Percentiles rank a stretch among this genome's conserved stretches.
Evolutionary conservation across 2,329 filamentous ascomycete genomes (phyloP).

Genomic region (Calonectria hawksworthii): DNA sequence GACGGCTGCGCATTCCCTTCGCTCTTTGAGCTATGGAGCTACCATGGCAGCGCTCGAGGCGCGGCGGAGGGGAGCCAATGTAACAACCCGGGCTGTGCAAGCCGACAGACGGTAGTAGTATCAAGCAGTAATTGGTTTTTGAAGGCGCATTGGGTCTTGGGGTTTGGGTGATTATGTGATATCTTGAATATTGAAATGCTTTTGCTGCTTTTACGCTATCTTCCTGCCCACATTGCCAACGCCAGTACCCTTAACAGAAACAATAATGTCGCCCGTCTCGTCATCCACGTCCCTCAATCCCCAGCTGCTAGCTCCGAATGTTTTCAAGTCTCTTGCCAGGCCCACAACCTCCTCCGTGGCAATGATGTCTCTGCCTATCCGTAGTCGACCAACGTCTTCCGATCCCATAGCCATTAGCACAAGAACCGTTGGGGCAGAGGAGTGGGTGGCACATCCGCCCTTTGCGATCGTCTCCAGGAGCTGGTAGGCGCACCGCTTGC

Average conservation of each 20-base stretch:
- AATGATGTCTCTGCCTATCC: slow-evolving; percentile 84
- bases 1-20: slow-evolving; percentile 65
- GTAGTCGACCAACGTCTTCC: slow-evolving; percentile 91
- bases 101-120: slow-evolving; percentile 38
- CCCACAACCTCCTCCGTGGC: slow-evolving; percentile 85
- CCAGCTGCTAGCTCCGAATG: slow-evolving; percentile 94
- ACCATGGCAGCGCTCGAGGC: slow-evolving; percentile 67
- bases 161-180: slow-evolving; percentile 16
- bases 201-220: slow-evolving; percentile 67
- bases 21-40: slow-evolving; percentile 68
- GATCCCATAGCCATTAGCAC: slow-evolving; percentile 98
- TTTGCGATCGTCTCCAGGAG: slow-evolving; percentile 85
- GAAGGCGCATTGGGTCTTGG: slow-evolving; percentile 1
- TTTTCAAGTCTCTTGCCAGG: slow-evolving; percentile 85
- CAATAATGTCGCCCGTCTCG: slow-evolving; percentile 80
- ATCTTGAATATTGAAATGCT: slow-evolving; percentile 36
- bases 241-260: slow-evolving; percentile 93
- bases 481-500: slow-evolving; percentile 89
- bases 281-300: slow-evolving; percentile 82
- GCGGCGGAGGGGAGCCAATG: slow-evolving; percentile 50
- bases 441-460: slow-evolving; percentile 84
- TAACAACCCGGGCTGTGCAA: slow-evolving; percentile 37
- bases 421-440: slow-evolving; percentile 81
- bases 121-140: slow-evolving; percentile 1
- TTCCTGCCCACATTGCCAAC: slow-evolving; percentile 97